Evolutionary conservation across 371 early-diverging fungal genomes (phyloP).

Genomic region (Fennellomyces sp.): DNA sequence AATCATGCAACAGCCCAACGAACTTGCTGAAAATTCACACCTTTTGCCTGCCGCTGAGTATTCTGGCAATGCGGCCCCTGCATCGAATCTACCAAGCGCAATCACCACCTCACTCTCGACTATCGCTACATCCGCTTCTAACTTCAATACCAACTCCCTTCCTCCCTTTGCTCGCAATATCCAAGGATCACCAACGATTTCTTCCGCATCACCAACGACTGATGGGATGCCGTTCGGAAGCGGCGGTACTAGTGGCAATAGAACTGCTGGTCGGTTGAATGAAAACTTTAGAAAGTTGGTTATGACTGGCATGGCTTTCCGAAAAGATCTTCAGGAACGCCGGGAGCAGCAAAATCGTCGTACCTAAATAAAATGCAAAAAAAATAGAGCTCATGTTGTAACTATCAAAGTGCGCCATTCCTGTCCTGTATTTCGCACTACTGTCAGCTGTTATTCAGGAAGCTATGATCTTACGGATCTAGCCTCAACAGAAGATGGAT

Average conservation of each 20-base stretch:
- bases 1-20: constrained; percentile 15
- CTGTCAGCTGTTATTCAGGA: no score
- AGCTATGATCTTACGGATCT: no score
- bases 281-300: constrained; percentile 56
- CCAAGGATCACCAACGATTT: constrained; percentile 12
- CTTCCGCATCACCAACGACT: constrained; percentile 17
- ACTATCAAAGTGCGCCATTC: no score
- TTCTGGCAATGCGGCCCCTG: neutral
- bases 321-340: constrained; percentile 52
- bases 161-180: constrained; percentile 20
- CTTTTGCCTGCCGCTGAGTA: constrained; percentile 25
- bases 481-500: no score
- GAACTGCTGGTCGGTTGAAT: constrained; percentile 41
- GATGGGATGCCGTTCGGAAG: constrained; percentile 1
- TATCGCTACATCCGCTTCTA: constrained; percentile 48
- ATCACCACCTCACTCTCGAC: constrained; percentile 45
- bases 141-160: constrained; percentile 30
- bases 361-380: neutral
- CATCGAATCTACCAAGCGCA: constrained; percentile 26
- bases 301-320: constrained; percentile 58
- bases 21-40: constrained; percentile 38
- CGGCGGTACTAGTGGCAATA: constrained; percentile 7
- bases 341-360: constrained; percentile 24
- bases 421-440: no score
- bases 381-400: no score